Conservation (phyloP, 2,329 filamentous ascomycete species). For the Cytospora schulzeri region DNA sequence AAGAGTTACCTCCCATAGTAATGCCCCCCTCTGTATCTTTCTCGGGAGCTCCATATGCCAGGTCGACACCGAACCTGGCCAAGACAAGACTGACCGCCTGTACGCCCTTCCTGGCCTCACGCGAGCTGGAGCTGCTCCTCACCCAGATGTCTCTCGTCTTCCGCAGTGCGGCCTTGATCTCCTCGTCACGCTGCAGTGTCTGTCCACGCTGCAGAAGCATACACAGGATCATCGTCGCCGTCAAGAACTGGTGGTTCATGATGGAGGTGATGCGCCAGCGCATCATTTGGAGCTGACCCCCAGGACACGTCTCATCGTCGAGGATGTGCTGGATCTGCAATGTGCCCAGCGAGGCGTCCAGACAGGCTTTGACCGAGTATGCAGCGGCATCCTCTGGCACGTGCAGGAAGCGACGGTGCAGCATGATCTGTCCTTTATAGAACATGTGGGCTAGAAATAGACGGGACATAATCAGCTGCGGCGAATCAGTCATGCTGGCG, state of each 20-base stretch:
- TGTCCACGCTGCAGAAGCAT: neutral
- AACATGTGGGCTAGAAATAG: constrained; percentile 35
- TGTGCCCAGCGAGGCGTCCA: constrained; percentile 32
- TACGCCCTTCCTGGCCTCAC: constrained; percentile 23
- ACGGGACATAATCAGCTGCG: constrained; percentile 34
- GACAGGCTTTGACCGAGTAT: constrained; percentile 33
- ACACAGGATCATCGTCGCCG: constrained; percentile 15
- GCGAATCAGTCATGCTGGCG: constrained; percentile 31
- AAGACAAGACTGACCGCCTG: constrained; percentile 9
- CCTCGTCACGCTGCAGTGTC: constrained; percentile 1
- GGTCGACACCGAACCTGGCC: neutral
- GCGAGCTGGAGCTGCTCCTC: constrained; percentile 20
- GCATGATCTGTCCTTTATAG: constrained; percentile 36
- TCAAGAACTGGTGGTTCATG: constrained; percentile 22
- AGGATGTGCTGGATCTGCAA: constrained; percentile 33
- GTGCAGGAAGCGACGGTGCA: constrained; percentile 36
- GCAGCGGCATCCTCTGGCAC: constrained; percentile 29
- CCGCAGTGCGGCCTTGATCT: constrained; percentile 9
- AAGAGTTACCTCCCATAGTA: no score
- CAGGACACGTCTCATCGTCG: constrained; percentile 29
- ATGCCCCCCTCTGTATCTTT: neutral
- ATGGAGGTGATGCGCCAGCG: constrained; percentile 17
- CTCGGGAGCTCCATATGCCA: neutral
- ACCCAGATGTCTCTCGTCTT: constrained; percentile 26
- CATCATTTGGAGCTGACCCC: constrained; percentile 10